Percentiles rank a stretch among this genome's conserved stretches.
Evolutionary conservation across 768 basidiomycete genomes (phyloP).

Genomic region (Tricholoma hemisulphureum): DNA sequence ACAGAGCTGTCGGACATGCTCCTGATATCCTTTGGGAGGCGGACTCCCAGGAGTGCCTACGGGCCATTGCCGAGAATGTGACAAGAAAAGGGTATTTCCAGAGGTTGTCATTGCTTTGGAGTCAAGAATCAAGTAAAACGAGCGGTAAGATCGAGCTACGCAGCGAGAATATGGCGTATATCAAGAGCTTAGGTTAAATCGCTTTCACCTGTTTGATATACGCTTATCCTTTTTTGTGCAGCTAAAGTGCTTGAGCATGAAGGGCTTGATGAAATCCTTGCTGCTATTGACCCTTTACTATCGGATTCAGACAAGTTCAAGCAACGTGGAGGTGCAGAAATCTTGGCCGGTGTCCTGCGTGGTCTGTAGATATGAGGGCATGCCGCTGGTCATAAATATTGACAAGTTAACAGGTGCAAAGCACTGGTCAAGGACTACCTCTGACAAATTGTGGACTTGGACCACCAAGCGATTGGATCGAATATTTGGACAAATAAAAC

Average conservation of each 20-base stretch:
- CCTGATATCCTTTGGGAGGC: constrained; percentile 52
- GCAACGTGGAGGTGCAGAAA: constrained; percentile 69
- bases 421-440: constrained; percentile 67
- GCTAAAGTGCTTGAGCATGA: constrained; percentile 65
- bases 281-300: constrained; percentile 59
- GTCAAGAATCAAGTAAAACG: constrained; percentile 73
- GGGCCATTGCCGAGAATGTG: constrained; percentile 49
- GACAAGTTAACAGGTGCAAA: constrained; percentile 58
- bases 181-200: constrained; percentile 38
- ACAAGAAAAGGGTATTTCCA: constrained; percentile 56
- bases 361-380: constrained; percentile 41
- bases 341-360: constrained; percentile 71
- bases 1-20: constrained; percentile 40
- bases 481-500: constrained; percentile 75
- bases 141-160: constrained; percentile 55
- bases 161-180: constrained; percentile 42
- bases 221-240: constrained; percentile 24
- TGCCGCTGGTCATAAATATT: not conserved
- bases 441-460: constrained; percentile 72
- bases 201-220: not conserved
- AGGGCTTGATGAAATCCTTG: constrained; percentile 51
- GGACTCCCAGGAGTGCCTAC: constrained; percentile 47
- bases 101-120: constrained; percentile 64
- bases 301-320: constrained; percentile 76
- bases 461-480: constrained; percentile 54